Evolutionary conservation across 1,284 basidiomycete species (phyloP).

Genomic region (Austroboletus novae-zelandiae): DNA sequence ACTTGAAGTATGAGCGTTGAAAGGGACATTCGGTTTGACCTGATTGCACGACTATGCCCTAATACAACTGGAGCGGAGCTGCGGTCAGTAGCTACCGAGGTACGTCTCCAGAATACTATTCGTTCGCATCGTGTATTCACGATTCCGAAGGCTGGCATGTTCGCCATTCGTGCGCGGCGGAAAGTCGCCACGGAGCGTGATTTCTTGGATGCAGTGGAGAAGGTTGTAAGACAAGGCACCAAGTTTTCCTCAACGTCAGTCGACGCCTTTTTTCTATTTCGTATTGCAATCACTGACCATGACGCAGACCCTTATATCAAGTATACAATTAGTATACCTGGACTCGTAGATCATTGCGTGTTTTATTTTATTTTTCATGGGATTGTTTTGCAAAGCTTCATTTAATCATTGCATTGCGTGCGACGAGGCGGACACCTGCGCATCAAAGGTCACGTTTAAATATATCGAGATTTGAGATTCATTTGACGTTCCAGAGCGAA

Average conservation of each 20-base stretch:
- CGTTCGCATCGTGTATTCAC: neutral
- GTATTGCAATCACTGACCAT: constrained; percentile 12
- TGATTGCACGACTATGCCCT: constrained; percentile 95
- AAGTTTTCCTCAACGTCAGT: constrained; percentile 73
- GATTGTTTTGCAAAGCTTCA: neutral
- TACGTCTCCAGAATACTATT: constrained; percentile 32
- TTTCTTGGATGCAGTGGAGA: constrained; percentile 97
- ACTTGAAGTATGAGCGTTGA: constrained; percentile 90
- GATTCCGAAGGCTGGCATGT: constrained; percentile 86
- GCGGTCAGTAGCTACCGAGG: constrained; percentile 95
- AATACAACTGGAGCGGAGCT: constrained; percentile 98
- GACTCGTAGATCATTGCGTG: constrained; percentile 16
- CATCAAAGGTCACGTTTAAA: too few species aligned
- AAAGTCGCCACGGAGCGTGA: constrained; percentile 98
- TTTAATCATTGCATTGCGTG: neutral
- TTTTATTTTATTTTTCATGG: constrained; percentile 11
- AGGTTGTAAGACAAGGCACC: constrained; percentile 96
- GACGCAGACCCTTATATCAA: constrained; percentile 61
- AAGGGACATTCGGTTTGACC: constrained; percentile 94
- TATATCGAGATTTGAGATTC: too few species aligned
- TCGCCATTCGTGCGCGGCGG: constrained; percentile 94
- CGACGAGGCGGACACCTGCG: neutral
- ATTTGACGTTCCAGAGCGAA: too few species aligned
- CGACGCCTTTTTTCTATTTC: neutral
- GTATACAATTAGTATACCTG: constrained; percentile 60